Evolutionary conservation across 768 basidiomycete genomes (phyloP).

Genomic region (Mycena filopes): DNA sequence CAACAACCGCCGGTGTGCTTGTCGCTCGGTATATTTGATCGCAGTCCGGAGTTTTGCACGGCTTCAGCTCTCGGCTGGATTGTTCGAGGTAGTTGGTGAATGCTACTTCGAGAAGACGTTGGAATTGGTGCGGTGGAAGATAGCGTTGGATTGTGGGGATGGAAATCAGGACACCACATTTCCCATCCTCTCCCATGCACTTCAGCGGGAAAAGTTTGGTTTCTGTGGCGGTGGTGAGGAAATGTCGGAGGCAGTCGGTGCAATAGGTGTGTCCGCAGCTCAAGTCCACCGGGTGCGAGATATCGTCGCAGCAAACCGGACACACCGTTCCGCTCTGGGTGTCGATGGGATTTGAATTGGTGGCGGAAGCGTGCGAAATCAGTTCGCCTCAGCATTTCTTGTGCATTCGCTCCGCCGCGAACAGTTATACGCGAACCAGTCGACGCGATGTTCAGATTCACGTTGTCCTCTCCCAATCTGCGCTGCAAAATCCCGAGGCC

Average conservation of each 20-base stretch:
- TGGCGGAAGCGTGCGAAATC: background rate
- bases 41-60: constrained; percentile 82
- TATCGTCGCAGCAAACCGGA: constrained; percentile 64
- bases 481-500: background rate
- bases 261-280: constrained; percentile 64
- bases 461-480: background rate
- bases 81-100: constrained; percentile 66
- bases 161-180: constrained; percentile 64
- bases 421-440: background rate
- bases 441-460: background rate
- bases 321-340: constrained; percentile 43
- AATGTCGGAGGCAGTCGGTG: constrained; percentile 58
- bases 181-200: constrained; percentile 70
- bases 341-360: background rate
- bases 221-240: constrained; percentile 50
- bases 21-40: constrained; percentile 66
- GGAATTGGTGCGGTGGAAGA: constrained; percentile 60
- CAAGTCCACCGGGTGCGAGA: constrained; percentile 53
- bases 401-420: background rate
- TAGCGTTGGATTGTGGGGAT: constrained; percentile 62
- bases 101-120: constrained; percentile 62
- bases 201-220: constrained; percentile 64
- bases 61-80: constrained; percentile 65
- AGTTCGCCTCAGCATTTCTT: background rate
- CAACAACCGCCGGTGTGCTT: background rate